Evolutionary conservation across 2,329 filamentous ascomycete species (phyloP), one percentile per base, ranked within the genome.

Genomic region (Fusarium tupiense): DNA sequence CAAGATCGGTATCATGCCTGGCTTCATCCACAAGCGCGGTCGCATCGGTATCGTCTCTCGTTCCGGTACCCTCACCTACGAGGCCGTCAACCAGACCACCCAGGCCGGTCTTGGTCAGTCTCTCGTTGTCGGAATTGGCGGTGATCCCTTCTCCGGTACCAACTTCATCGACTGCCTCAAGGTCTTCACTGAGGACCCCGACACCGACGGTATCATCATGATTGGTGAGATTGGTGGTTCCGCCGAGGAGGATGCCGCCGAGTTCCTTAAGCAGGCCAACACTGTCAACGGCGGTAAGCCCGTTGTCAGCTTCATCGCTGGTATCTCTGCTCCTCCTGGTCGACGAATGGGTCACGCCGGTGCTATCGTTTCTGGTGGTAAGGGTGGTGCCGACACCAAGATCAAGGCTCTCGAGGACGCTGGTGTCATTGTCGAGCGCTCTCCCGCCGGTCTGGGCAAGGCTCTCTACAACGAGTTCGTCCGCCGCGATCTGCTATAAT

Each of bases 191-290:
- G 89, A 97, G 85, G 96, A 99, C 84, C 90, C 93, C 84, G 94
- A 98, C 88, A 99, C 96, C 44, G 96, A 99, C 83, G 96, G 96
- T 83, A 98, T 99, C 87, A 98, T 99, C 88, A 98, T 99, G 96
- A 98, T 99, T 84, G 96, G 96, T 83, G 96, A 98, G 88, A 98
- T 99, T 83, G 96, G 96, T 86, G 96, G 96, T 74, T 94, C 93
- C 70, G 96, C 96, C 69, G 96, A 99, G 88, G 96, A 99, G 88
- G 96, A 99, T 81, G 96, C 96, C 44, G 96, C 96, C 80, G 96
- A 98, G 81, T 99, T 97, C 90, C 87, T 98, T 83, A 94, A 93
- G 88, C 88, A 91, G 83, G 91, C 96, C 89, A 98, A 99, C 90
- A 95, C 91, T 69, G 88, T 91, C 84, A 93, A 95, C 86, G 88